phyloP scores from a whole-genome alignment of 1,139 yeast genomes.

The Yamadazyma membranifaciens region DNA sequence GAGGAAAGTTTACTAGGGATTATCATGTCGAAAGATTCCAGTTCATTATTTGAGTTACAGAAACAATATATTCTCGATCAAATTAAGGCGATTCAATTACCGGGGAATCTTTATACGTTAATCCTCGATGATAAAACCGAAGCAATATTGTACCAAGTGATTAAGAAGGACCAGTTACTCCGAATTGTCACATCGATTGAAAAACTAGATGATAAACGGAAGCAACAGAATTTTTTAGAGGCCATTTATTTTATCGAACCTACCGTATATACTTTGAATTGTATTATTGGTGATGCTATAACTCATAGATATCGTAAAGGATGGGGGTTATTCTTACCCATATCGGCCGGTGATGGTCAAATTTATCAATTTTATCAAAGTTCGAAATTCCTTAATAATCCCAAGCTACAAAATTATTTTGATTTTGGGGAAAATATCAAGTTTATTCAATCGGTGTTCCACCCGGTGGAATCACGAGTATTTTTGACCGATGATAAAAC shows the following conservation, averaged over 20 bases:
- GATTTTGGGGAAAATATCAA: constrained; percentile 26
- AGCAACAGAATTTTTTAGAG: constrained; percentile 37
- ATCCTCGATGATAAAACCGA: constrained; percentile 40
- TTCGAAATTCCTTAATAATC: constrained; percentile 29
- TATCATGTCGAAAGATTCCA: constrained; percentile 22
- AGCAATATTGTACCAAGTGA: constrained; percentile 30
- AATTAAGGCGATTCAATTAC: constrained; percentile 32
- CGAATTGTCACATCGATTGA: constrained; percentile 45
- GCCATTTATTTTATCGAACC: constrained; percentile 44
- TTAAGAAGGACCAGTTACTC: constrained; percentile 37
- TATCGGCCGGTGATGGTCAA: constrained; percentile 24
- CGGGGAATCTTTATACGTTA: constrained; percentile 37
- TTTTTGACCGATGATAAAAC: constrained; percentile 37
- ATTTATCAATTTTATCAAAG: constrained; percentile 25
- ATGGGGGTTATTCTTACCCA: constrained; percentile 37
- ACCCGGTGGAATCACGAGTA: constrained; percentile 39
- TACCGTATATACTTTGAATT: constrained; percentile 36
- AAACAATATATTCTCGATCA: constrained; percentile 33
- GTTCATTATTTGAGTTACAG: constrained; percentile 28
- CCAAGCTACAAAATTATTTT: constrained; percentile 31
- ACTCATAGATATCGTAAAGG: constrained; percentile 39
- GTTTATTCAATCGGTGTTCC: constrained; percentile 27
- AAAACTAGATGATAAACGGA: constrained; percentile 34
- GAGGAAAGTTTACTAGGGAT: neutral
- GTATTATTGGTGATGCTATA: constrained; percentile 43